Conservation (phyloP, 345 rosid genomes). For the Ceriops decandra region DNA sequence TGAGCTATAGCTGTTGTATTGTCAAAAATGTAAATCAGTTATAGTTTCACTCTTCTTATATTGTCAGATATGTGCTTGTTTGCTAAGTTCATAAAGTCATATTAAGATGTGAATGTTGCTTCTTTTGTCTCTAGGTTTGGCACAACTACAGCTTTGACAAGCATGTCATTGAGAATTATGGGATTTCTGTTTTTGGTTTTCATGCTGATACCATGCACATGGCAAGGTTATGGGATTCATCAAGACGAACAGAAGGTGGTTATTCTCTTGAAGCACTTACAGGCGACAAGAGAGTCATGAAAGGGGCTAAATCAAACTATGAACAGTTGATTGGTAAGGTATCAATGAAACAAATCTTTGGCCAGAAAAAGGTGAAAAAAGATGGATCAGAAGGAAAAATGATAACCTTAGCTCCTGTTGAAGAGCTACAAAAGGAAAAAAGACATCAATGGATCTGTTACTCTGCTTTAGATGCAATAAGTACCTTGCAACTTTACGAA, state of each 20-base stretch:
- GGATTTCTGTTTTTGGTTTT: conserved; percentile 73
- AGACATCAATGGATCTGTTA: conserved; percentile 78
- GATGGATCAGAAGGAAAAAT: conserved; percentile 90
- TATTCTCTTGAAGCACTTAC: conserved; percentile 97
- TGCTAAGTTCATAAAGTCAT: conserved; percentile 6
- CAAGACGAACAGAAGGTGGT: conserved; percentile 73
- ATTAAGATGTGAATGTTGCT: conserved; percentile 12
- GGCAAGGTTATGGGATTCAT: conserved; percentile 95
- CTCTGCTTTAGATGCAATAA: conserved; percentile 90
- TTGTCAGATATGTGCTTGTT: neutral
- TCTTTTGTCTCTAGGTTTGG: conserved; percentile 64
- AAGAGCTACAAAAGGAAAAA: conserved; percentile 76
- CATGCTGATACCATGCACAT: conserved; percentile 98
- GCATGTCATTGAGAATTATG: conserved; percentile 78
- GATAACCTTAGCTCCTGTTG: conserved; percentile 65
- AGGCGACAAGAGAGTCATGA: conserved; percentile 56
- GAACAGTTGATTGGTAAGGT: conserved; percentile 70
- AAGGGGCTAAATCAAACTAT: conserved; percentile 31
- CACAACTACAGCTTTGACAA: conserved; percentile 96
- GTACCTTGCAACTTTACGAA: conserved; percentile 76
- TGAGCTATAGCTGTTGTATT: neutral
- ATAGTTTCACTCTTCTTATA: neutral
- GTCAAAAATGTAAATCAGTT: neutral
- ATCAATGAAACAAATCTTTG: conserved; percentile 89
- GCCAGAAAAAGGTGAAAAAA: conserved; percentile 69